Percentiles rank a stretch among this genome's conserved stretches.
Evolutionary conservation across 805 yeast species (phyloP).

Genomic region (Metahyphopichia silvanorum): DNA sequence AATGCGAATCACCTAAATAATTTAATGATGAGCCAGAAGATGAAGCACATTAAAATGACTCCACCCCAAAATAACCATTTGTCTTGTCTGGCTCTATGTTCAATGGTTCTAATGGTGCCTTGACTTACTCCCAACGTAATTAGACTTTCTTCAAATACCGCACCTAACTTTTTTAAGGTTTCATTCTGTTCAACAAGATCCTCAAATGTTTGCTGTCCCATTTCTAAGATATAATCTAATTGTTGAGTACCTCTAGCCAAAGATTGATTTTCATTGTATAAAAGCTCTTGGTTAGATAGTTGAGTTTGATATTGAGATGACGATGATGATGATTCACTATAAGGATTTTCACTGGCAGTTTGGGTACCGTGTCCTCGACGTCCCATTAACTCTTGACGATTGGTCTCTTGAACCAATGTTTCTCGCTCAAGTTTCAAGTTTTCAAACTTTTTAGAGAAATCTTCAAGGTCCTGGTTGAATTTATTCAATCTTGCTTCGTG

Average conservation of each 20-base stretch:
- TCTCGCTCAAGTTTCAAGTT: slow-evolving; percentile 57
- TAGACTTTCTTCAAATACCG: slow-evolving; percentile 63
- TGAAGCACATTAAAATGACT: slow-evolving; percentile 54
- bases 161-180: slow-evolving; percentile 58
- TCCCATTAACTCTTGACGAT: slow-evolving; percentile 54
- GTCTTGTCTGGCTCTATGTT: slow-evolving; percentile 80
- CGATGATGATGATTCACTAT: slow-evolving; percentile 22
- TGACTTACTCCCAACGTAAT: slow-evolving; percentile 83
- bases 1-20: slow-evolving; percentile 49
- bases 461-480: slow-evolving; percentile 48
- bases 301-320: slow-evolving; percentile 22
- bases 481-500: slow-evolving; percentile 51
- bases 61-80: slow-evolving; percentile 84
- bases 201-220: slow-evolving; percentile 83
- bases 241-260: slow-evolving; percentile 72
- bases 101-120: slow-evolving; percentile 76
- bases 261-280: slow-evolving; percentile 63
- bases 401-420: slow-evolving; percentile 42
- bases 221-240: slow-evolving; percentile 83
- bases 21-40: slow-evolving; percentile 64
- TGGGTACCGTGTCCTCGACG: slow-evolving; percentile 33
- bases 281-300: slow-evolving; percentile 54
- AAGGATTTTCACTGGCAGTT: slow-evolving; percentile 49
- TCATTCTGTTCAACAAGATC: slow-evolving; percentile 85
- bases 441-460: slow-evolving; percentile 49